Evolutionary conservation across 306 rosid genomes (phyloP).

Genomic region (Dalbergia oliveri): DNA sequence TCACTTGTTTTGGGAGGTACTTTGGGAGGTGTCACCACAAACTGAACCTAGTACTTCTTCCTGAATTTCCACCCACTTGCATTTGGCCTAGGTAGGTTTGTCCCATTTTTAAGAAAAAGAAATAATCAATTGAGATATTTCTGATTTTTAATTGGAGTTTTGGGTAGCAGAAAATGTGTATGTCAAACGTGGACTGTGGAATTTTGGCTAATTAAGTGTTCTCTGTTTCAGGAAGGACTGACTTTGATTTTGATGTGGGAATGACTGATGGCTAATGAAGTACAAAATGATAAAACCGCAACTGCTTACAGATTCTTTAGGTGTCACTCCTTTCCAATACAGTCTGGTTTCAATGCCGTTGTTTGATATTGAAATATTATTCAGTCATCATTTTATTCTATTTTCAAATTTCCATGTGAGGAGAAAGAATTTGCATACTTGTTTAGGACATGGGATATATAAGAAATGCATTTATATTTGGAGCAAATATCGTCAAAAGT

Average conservation of each 20-base stretch:
- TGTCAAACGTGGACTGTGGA: background rate
- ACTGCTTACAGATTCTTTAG: constrained; percentile 19
- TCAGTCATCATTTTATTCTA: background rate
- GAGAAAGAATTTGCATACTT: constrained; percentile 12
- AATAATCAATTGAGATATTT: background rate
- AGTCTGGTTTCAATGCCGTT: constrained; percentile 4
- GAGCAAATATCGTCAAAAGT: constrained; percentile 17
- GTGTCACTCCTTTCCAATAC: background rate
- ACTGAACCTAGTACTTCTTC: constrained; percentile 15
- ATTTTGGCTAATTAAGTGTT: constrained; percentile 32
- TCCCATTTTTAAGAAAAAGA: background rate
- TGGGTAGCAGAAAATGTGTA: background rate
- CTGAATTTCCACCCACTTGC: background rate
- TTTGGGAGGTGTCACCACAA: background rate
- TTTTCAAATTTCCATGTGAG: constrained; percentile 9
- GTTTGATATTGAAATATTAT: constrained; percentile 8
- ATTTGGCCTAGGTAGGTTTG: background rate
- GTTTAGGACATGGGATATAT: constrained; percentile 26
- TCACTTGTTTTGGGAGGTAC: no score
- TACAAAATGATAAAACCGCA: constrained; percentile 37
- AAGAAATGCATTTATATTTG: constrained; percentile 17
- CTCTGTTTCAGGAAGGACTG: constrained; percentile 52
- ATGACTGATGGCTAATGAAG: constrained; percentile 24
- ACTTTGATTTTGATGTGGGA: constrained; percentile 23
- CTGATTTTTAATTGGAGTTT: constrained; percentile 14